Evolutionary conservation across 2,329 filamentous ascomycete species (phyloP).

Genomic region (Monosporascus ibericus): DNA sequence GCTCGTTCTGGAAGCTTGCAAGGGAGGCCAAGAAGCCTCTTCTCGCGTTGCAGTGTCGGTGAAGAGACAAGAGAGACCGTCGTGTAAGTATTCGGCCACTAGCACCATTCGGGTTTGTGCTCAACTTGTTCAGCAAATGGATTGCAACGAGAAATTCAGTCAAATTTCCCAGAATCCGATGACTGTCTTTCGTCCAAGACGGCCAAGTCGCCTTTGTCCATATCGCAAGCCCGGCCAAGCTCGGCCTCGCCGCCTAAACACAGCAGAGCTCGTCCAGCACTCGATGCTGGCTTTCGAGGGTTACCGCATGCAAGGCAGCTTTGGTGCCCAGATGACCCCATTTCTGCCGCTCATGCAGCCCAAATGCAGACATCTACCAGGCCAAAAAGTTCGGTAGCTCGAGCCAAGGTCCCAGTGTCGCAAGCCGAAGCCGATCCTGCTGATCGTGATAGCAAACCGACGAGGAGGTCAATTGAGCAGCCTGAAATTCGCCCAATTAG

Average conservation of each 20-base stretch:
- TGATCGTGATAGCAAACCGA: slow-evolving; percentile 3
- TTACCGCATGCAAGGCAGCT: not conserved
- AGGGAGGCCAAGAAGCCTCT: not conserved
- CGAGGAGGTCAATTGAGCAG: slow-evolving; percentile 17
- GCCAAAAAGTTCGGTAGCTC: not conserved
- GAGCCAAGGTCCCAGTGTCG: not conserved
- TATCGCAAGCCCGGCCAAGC: no score
- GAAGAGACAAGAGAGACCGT: not conserved
- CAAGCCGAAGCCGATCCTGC: slow-evolving; percentile 7
- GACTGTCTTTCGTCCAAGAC: not conserved
- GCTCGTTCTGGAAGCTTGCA: not conserved
- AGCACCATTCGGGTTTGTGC: no score
- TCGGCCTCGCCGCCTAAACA: not conserved
- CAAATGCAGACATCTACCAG: not conserved
- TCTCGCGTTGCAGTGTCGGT: not conserved
- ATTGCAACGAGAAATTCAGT: not conserved
- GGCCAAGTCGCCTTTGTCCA: not conserved
- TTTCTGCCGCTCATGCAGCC: not conserved
- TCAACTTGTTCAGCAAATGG: not conserved
- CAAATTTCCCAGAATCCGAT: not conserved
- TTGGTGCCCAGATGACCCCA: not conserved
- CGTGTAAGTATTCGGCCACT: no score
- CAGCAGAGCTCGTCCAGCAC: not conserved
- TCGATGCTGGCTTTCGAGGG: not conserved
- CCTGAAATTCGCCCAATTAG: slow-evolving; percentile 53